These are phyloP conservation scores for Fusarium albosuccineum DNA, from an alignment of 2,329 filamentous ascomycete genomes.

Conservation along the genomic window DNA sequence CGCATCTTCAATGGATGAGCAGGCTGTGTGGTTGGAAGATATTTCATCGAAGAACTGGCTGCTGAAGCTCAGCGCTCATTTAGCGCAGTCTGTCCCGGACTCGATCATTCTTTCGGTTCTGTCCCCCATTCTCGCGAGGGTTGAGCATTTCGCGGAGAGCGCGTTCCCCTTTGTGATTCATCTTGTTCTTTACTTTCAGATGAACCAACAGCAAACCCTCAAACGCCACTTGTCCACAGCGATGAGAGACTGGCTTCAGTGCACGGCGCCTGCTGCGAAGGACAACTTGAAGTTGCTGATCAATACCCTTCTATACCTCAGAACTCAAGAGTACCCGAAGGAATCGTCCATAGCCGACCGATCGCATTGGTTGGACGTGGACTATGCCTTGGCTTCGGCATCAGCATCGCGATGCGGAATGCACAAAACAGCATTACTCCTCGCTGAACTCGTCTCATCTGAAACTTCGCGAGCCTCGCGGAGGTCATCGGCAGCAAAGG, in stretches of 20 bases:
- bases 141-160: conserved; percentile 78
- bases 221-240: conserved; percentile 75
- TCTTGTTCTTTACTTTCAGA: conserved; percentile 78
- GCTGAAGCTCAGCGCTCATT: conserved; percentile 68
- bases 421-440: conserved; percentile 87
- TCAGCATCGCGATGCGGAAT: conserved; percentile 85
- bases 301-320: conserved; percentile 87
- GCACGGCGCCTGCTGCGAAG: conserved; percentile 55
- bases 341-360: conserved; percentile 86
- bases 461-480: conserved; percentile 70
- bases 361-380: conserved; percentile 86
- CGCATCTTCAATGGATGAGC: conserved; percentile 25
- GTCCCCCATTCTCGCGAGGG: conserved; percentile 72
- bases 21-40: conserved; percentile 49
- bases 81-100: conserved; percentile 70
- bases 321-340: conserved; percentile 79
- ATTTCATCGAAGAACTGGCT: conserved; percentile 70
- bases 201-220: conserved; percentile 69
- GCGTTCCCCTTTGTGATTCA: conserved; percentile 89
- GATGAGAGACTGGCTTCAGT: conserved; percentile 73
- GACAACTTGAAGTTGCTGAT: conserved; percentile 80
- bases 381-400: conserved; percentile 76
- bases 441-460: conserved; percentile 79
- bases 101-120: conserved; percentile 79
- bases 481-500: conserved; percentile 71